A percentile compares a stretch with the other conserved stretches of the same genome.
Evolutionary conservation across 192 early-diverging fungal genomes (phyloP).

Genomic region (Piromyces sp.): DNA sequence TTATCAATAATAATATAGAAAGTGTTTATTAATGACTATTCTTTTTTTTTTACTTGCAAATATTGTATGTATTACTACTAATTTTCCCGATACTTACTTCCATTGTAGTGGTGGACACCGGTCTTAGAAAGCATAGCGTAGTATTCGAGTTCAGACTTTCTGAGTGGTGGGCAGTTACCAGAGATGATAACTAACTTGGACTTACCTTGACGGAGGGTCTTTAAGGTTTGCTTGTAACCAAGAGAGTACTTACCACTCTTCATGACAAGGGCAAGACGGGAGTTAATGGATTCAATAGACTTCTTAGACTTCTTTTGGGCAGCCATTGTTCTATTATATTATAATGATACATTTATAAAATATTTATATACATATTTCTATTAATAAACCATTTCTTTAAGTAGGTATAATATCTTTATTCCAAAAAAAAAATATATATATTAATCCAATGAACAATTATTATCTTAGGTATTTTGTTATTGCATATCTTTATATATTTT

Average conservation of each 20-base stretch:
- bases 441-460: too few species aligned
- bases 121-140: conserved; percentile 99
- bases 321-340: not conserved
- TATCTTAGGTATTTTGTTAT: too few species aligned
- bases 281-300: conserved; percentile 88
- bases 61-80: too few species aligned
- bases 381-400: too few species aligned
- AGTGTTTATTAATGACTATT: too few species aligned
- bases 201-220: conserved; percentile 92
- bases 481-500: too few species aligned
- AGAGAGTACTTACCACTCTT: conserved; percentile 97
- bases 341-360: too few species aligned
- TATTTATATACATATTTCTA: too few species aligned
- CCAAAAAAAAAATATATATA: too few species aligned
- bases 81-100: conserved; percentile 75
- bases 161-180: conserved; percentile 97
- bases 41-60: not conserved
- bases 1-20: too few species aligned
- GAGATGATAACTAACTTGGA: conserved; percentile 98
- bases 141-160: conserved; percentile 99
- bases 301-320: not conserved
- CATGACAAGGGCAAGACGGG: conserved; percentile 94
- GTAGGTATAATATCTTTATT: too few species aligned
- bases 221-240: conserved; percentile 98
- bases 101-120: conserved; percentile 97